A percentile compares a stretch with the other conserved stretches of the same genome.
These are phyloP conservation scores for Ceratocystis diversiconidia DNA, from an alignment of 2,329 filamentous ascomycete species.

Conservation along the genomic window DNA sequence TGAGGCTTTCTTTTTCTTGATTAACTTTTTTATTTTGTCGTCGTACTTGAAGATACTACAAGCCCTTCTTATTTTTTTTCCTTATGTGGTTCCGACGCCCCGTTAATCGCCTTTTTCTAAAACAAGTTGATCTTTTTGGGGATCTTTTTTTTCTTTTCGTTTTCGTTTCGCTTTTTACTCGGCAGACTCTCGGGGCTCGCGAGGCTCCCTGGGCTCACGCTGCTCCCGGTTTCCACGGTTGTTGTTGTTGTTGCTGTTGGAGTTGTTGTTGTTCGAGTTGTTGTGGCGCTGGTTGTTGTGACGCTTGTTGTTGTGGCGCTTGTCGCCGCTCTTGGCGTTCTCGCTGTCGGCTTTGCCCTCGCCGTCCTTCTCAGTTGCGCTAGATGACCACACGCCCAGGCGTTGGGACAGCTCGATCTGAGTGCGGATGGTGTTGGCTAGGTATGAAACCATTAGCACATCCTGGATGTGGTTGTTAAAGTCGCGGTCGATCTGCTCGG, in stretches of 20 bases:
- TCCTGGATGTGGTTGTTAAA: slow-evolving; percentile 99
- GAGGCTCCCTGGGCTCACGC: slow-evolving; percentile 17
- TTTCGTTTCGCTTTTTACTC: slow-evolving; percentile 23
- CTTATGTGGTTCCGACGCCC: neutral
- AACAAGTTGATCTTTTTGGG: neutral
- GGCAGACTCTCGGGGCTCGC: slow-evolving; percentile 21
- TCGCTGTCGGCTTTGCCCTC: slow-evolving; percentile 33
- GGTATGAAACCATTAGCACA: slow-evolving; percentile 92
- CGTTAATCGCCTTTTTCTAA: neutral
- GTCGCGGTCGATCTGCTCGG: slow-evolving; percentile 81
- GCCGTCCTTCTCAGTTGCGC: slow-evolving; percentile 34
- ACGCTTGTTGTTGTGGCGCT: slow-evolving; percentile 35
- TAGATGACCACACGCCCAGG: slow-evolving; percentile 63
- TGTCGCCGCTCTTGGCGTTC: slow-evolving; percentile 31
- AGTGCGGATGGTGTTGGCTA: slow-evolving; percentile 96
- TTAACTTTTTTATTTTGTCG: slow-evolving; percentile 1
- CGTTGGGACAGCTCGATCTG: slow-evolving; percentile 97
- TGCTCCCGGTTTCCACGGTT: slow-evolving; percentile 31
- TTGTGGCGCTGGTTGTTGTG: slow-evolving; percentile 28
- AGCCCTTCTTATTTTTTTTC: slow-evolving; percentile 17
- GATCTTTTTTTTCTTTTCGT: slow-evolving; percentile 7
- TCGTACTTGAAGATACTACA: slow-evolving; percentile 1
- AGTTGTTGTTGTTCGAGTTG: slow-evolving; percentile 29
- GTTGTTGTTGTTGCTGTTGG: slow-evolving; percentile 36
- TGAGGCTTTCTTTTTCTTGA: neutral